phyloP scores from a whole-genome alignment of 108 stramenopile genomes.

The Nannochloropsis gaditana region DNA sequence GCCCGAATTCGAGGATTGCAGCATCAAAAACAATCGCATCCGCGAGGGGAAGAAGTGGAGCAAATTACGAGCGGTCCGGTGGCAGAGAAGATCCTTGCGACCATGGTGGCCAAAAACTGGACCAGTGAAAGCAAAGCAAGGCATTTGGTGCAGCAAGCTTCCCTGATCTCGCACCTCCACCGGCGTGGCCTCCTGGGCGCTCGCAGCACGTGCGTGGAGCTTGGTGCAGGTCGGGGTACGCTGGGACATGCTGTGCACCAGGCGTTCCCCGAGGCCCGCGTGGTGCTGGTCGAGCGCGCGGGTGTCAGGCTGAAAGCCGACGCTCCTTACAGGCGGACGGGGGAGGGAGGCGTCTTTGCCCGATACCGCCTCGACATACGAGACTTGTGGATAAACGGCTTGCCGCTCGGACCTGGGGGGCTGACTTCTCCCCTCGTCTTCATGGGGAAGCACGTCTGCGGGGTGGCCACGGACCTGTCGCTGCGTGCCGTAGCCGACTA shows the following conservation, averaged over 20 bases:
- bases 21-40: background rate
- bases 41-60: background rate
- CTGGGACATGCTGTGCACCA: constrained; percentile 15
- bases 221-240: background rate
- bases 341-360: background rate
- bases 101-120: background rate
- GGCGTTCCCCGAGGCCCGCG: background rate
- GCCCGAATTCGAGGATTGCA: background rate
- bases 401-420: constrained; percentile 22
- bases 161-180: background rate
- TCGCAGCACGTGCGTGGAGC: background rate
- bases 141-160: background rate
- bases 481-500: constrained; percentile 18
- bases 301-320: constrained; percentile 11
- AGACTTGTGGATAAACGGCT: background rate
- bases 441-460: background rate
- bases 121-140: background rate
- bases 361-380: background rate
- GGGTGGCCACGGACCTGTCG: background rate
- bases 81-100: background rate
- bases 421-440: background rate
- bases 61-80: constrained; percentile 9
- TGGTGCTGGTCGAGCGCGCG: background rate
- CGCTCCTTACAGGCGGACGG: background rate
- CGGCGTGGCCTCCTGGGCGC: background rate